Conservation (phyloP, 805 yeast genomes). For the Peterozyma toletana region DNA sequence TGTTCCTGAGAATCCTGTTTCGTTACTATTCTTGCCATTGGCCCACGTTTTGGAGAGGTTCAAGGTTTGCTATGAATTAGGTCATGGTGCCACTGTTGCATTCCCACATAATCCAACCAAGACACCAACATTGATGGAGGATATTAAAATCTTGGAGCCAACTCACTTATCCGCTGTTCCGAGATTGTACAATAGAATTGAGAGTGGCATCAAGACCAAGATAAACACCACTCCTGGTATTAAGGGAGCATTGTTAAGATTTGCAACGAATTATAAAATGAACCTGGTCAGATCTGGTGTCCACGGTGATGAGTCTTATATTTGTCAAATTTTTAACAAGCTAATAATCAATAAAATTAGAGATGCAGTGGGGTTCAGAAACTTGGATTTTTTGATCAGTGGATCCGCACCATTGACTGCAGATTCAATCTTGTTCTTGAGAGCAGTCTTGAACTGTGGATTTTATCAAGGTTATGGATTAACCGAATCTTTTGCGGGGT, state of each 20-base stretch:
- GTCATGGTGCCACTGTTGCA: slow-evolving; percentile 24
- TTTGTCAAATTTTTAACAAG: slow-evolving; percentile 29
- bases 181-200: slow-evolving; percentile 54
- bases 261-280: slow-evolving; percentile 5
- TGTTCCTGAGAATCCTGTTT: slow-evolving; percentile 19
- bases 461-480: slow-evolving; percentile 52
- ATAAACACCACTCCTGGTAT: slow-evolving; percentile 21
- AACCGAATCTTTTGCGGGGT: slow-evolving; percentile 59
- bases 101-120: slow-evolving; percentile 46
- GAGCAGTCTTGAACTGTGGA: slow-evolving; percentile 43
- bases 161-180: slow-evolving; percentile 53
- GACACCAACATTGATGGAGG: slow-evolving; percentile 45
- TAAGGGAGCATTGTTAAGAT: slow-evolving; percentile 18
- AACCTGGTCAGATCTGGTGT: slow-evolving; percentile 6
- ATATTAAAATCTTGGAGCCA: slow-evolving; percentile 49
- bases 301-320: slow-evolving; percentile 12
- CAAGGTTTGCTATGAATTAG: slow-evolving; percentile 4
- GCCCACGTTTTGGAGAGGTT: slow-evolving; percentile 53
- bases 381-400: slow-evolving; percentile 29
- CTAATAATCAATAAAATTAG: slow-evolving; percentile 29
- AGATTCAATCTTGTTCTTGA: slow-evolving; percentile 53
- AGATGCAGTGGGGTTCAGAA: slow-evolving; percentile 36
- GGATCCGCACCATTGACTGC: slow-evolving; percentile 71
- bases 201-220: slow-evolving; percentile 48
- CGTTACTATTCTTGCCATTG: slow-evolving; percentile 43